Evolutionary conservation across 805 yeast genomes (phyloP), one percentile per base, ranked within the genome.

Genomic region (Barnettozyma pratensis): DNA sequence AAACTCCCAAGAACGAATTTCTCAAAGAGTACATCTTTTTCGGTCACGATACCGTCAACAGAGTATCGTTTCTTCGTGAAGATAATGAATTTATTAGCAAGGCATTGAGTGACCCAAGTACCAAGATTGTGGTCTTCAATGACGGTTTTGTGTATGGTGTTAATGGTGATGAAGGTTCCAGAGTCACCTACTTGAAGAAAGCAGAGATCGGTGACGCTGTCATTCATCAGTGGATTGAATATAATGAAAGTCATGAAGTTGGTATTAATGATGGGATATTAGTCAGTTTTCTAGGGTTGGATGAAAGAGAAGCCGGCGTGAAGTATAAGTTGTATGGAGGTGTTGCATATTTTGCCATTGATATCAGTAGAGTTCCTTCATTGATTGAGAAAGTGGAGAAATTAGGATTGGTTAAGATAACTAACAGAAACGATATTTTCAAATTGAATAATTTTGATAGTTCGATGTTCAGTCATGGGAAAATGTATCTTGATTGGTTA

Each of bases 401-500:
- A 3, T 41, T 36, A 6, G 40, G 27, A 5, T 38, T 25, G 4
- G 34, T 50, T 3, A 37, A 42, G 26, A 29, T 47, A 2, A 41
- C 46, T 10, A 41, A 30, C 27, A 50, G 63, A 29, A 37, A 40
- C 8, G 42, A 45, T 19, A 40, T 60, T 27, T 62, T 67, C 47
- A 50, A 54, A 12, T 39, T 68, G 40, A 28, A 50, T 2, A 65
- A 63, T 43, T 59, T 55, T 35, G 86, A 84, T 48, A 85, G 90
- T 0, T 79, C 90, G 2, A 62, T 87, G 25, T 83, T 78, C 55
- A 83, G 95, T 6, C 94, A 91, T 62, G 90, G 87, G 0, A 80
- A 83, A 50, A 88, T 86, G 82, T 86, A 83, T 62, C 61, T 90
- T 47, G 97, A 92, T 66, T 92, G 97, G 97, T 70, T 87, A 42